Base-by-base conservation (phyloP, 345 rosid species). In the Lagerstroemia speciosa region DNA sequence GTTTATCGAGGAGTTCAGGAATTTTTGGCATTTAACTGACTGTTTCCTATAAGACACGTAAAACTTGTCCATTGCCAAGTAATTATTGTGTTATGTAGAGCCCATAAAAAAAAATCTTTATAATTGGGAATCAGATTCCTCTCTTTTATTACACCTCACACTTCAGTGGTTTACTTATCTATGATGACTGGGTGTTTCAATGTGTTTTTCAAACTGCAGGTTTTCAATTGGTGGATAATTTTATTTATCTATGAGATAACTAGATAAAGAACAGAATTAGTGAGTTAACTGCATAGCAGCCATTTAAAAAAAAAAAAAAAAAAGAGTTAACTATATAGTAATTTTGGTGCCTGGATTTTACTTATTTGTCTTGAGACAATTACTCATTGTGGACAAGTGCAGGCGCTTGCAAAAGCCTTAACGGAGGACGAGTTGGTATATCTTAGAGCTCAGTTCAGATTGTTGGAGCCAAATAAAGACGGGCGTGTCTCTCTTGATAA, bases 331-430 rank as follows among this genome's bases (percentile, higher is more conserved):
- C 30, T 14, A 8, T 14, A 53, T 24, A 53, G 60, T 24, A n/a
- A 53, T n/a, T n/a, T 53, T 53, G 30, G 3, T 53, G 29, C 60
- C 26, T 64, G 66, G 8, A 34, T 64, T 0, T 33, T 34, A 8
- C 43, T 22, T 36, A n/a, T 17, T 11, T 64, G 15, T 24, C 67
- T 50, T 30, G 4, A 38, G 57, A 57, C 24, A 36, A 33, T 40
- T 29, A 43, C 55, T 65, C 29, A 37, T 50, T 30, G 12, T 46
- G 68, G 33, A 40, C 52, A 22, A 31, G 40, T 40, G 78, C 77
- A 94, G 99, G 90, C 99, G 66, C 96, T 91, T 65, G 86, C 96
- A 37, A 94, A 87, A 80, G 91, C 96, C 65, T 82, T 94, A 79
- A 81, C 90, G 0, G 99, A 84, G 64, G 95, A 86, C 27, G 92